Conservation (phyloP, 2,329 filamentous ascomycete genomes). For the Epichloe coenophiala region DNA sequence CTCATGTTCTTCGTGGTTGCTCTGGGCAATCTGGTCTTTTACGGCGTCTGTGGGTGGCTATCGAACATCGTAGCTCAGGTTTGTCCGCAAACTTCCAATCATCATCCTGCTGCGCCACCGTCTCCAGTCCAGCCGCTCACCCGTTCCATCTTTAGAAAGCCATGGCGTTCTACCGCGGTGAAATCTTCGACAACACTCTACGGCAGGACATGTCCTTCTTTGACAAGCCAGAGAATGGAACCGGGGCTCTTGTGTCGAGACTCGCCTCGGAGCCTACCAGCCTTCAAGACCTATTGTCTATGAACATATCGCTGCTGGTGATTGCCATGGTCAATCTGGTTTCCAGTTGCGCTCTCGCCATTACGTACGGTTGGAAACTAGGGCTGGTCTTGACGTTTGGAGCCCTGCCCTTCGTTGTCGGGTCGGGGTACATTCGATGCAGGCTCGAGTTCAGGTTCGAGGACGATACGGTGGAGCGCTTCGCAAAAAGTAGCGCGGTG, state of each 20-base stretch:
- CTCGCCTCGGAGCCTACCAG: constrained; percentile 28
- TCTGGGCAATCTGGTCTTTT: constrained; percentile 29
- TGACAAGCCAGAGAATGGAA: constrained; percentile 22
- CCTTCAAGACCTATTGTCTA: constrained; percentile 35
- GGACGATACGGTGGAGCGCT: constrained; percentile 26
- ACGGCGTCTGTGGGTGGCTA: constrained; percentile 24
- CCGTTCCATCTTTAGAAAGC: constrained; percentile 9
- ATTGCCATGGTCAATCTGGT: constrained; percentile 31
- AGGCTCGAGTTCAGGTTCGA: constrained; percentile 34
- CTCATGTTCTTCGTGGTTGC: constrained; percentile 45
- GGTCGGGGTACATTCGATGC: constrained; percentile 32
- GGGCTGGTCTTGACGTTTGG: constrained; percentile 33
- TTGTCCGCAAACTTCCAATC: not conserved
- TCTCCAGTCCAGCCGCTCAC: not conserved
- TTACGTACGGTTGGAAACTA: constrained; percentile 36
- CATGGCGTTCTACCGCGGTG: constrained; percentile 22
- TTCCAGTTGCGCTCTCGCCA: constrained; percentile 29
- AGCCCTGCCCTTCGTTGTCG: constrained; percentile 30
- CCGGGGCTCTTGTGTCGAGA: constrained; percentile 24
- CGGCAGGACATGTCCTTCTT: constrained; percentile 39
- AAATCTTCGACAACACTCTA: constrained; percentile 36
- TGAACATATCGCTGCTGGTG: constrained; percentile 33
- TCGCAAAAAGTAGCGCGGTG: constrained; percentile 31
- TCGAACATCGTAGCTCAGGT: constrained; percentile 24
- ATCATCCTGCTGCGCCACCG: not conserved